Evolutionary conservation across 768 basidiomycete genomes (phyloP), one percentile per base, ranked within the genome.

Genomic region (Inosperma sp.): DNA sequence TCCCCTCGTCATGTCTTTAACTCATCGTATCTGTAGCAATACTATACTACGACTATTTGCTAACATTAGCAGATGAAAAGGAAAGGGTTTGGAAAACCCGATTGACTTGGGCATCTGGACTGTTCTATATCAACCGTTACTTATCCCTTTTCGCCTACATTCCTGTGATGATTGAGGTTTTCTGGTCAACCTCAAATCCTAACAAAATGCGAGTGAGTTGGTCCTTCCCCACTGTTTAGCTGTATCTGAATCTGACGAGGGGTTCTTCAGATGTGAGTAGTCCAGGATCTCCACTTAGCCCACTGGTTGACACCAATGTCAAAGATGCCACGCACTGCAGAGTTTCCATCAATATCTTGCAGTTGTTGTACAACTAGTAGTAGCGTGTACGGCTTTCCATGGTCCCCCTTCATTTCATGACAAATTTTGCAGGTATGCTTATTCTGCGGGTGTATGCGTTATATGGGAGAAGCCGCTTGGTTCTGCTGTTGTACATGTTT

Each of bases 81-180:
- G 59, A 63, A 45, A 58, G 66, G 25, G 72, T 69, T 57, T 77
- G 76, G 75, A 50, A 21, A 13, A 37, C 57, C 49, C 54, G 13
- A 36, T 56, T 3, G 54, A 72, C 14, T 73, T 73, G n/a, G n/a
- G n/a, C n/a, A n/a, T n/a, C n/a, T n/a, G n/a, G n/a, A n/a, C n/a
- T n/a, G n/a, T n/a, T n/a, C 59, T 63, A 68, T 37, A 12, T 60
- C 21, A 73, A 69, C 48, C 71, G 72, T 5, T 74, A 72, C 49
- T 14, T 65, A 7, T 61, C 66, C 4, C 42, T 70, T 7, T 49
- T 64, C 12, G 65, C 66, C 2, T 68, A 69, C 39, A 49, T 68
- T 2, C 62, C 69, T 25, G 56, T 64, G 27, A 51, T 65, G 3
- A 14, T 61, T 2, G 58, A 66, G 49, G 54, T 53, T 13, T 66